Evolutionary conservation across 2,329 filamentous ascomycete species (phyloP), one percentile per base, ranked within the genome.

Genomic region (Alternaria novae-zelandiae): DNA sequence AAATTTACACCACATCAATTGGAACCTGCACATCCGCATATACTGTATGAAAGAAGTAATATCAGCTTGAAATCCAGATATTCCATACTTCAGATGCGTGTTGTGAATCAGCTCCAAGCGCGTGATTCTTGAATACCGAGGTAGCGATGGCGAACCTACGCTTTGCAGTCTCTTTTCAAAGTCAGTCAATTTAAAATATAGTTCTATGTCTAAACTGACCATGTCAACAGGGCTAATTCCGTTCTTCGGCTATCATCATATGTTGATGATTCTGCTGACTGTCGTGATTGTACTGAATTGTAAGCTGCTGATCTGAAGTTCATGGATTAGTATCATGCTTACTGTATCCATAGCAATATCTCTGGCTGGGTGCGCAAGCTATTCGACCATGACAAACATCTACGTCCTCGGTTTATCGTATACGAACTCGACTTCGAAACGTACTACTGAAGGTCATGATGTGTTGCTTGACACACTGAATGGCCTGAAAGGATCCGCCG

Each of bases 401-500:
- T 36, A 36, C 32, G 32, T 36, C 32, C 32, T 36, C 32, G 32
- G 32, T 36, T 36, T 36, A 36, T 36, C 15, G 32, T 36, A 36
- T 36, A 36, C 4, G 4, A 36, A 36, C 15, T 36, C 32, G 32
- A 36, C 32, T n/a, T 36, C 32, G 32, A 36, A 36, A 36, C 32
- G 32, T 15, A 9, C 32, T 8, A 36, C 32, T 36, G 32, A 36
- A 36, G 32, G 32, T 8, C 15, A 36, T 8, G 32, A 36, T 8
- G 32, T 36, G 32, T 36, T 36, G 32, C 32, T 36, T 36, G 32
- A 36, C 15, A 5, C 32, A 55, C 93, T 97, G 70, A 86, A 89
- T 66, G 94, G 93, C 79, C 94, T 97, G 66, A 94, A 95, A 57
- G 92, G 92, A 51, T 83, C 86, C 70, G 92, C 94, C 15, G 86